A percentile compares a stretch with the other conserved stretches of the same genome.
Conservation (phyloP, 768 basidiomycete genomes). For the Amanita pallidorosea region DNA sequence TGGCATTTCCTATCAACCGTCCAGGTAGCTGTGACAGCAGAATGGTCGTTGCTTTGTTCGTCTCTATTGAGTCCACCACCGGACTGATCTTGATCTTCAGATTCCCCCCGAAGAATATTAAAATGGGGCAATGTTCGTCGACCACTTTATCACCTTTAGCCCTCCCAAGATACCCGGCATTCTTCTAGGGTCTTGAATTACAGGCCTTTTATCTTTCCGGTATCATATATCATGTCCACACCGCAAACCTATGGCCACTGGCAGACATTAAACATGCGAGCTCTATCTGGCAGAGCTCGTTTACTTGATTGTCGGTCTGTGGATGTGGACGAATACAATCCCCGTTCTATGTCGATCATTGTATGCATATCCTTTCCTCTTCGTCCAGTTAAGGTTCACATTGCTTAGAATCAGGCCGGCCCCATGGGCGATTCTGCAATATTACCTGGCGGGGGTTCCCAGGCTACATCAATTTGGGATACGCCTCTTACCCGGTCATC, state of each 20-base stretch:
- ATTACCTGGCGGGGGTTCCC: slow-evolving; percentile 5
- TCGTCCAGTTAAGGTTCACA: neutral
- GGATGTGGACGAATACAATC: slow-evolving; percentile 25
- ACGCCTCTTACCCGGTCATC: neutral
- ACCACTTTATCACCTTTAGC: neutral
- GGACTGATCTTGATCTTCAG: neutral
- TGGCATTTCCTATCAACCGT: neutral
- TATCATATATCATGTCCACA: slow-evolving; percentile 26
- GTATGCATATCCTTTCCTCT: slow-evolving; percentile 1
- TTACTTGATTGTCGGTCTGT: slow-evolving; percentile 26
- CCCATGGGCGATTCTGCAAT: slow-evolving; percentile 48
- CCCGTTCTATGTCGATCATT: slow-evolving; percentile 21
- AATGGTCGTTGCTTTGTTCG: too few species aligned
- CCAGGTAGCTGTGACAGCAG: neutral
- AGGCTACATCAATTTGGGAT: neutral
- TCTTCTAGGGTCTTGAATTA: too few species aligned
- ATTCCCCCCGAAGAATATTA: neutral
- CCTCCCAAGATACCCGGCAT: neutral
- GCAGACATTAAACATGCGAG: slow-evolving; percentile 16
- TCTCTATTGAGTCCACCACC: neutral
- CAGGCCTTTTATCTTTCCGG: neutral
- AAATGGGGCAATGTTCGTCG: neutral
- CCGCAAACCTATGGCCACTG: slow-evolving; percentile 23
- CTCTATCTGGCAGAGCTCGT: slow-evolving; percentile 20
- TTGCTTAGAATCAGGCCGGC: slow-evolving; percentile 42